A percentile compares a stretch with the other conserved stretches of the same genome.
Conservation (phyloP, 139 green algal genomes). For the Dunaliella sp. region DNA sequence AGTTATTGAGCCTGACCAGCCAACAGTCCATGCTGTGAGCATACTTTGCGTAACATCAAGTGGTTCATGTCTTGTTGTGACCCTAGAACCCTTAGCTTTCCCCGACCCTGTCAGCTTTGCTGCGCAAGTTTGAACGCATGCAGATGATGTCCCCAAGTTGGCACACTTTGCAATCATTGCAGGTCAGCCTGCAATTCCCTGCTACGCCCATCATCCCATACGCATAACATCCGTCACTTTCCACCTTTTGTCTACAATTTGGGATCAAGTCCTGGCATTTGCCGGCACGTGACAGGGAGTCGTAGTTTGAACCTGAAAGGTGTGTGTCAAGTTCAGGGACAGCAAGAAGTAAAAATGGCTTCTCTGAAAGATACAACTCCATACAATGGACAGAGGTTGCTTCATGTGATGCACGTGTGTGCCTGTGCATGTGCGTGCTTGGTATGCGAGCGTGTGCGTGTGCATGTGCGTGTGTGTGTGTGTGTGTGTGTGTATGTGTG, state of each 20-base stretch:
- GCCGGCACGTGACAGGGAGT: neutral
- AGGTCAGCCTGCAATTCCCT: slow-evolving; percentile 43
- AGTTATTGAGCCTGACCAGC: too few species aligned
- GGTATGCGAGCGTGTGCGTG: neutral
- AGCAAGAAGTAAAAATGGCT: neutral
- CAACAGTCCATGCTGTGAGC: too few species aligned
- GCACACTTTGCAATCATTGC: slow-evolving; percentile 51
- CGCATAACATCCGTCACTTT: slow-evolving; percentile 24
- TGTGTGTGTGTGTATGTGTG: too few species aligned
- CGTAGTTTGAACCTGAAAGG: neutral
- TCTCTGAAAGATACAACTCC: neutral
- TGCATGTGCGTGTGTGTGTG: too few species aligned
- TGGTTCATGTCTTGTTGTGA: too few species aligned
- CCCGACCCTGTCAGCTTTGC: neutral
- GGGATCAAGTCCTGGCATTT: neutral
- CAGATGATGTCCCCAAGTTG: slow-evolving; percentile 47
- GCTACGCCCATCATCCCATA: slow-evolving; percentile 23
- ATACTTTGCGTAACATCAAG: too few species aligned
- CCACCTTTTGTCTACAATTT: neutral
- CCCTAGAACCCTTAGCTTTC: neutral
- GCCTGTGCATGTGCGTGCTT: neutral
- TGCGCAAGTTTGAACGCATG: slow-evolving; percentile 43
- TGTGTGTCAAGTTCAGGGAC: neutral
- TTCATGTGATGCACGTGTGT: neutral
- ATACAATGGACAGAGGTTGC: neutral